Evolutionary conservation across 495 filamentous ascomycete genomes (phyloP), one percentile per base, ranked within the genome.

Genomic region (Trypethelium eluteriae): DNA sequence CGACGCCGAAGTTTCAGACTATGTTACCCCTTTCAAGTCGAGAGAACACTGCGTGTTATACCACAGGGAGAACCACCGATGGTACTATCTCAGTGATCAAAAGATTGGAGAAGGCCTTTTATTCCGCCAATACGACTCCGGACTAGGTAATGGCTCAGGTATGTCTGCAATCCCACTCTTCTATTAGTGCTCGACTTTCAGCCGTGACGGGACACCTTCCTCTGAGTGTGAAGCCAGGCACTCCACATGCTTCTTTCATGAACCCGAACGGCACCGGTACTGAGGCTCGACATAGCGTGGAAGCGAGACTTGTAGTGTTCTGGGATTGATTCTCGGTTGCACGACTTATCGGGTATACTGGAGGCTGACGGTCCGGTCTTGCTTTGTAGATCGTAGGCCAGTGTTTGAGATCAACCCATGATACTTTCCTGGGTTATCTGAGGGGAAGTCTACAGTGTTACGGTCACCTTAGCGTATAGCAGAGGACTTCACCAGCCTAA

Each of bases 71-170:
- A 25, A 14, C 5, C 49, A 53, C 5, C 11, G 49, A 18, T 53
- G 49, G 49, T 53, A 53, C 49, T 53, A 53, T 53, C 49, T 53
- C 18, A 53, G 49, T 25, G 18, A 25, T 5, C 49, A 53, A 18
- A 2, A 9, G 1, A 25, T 5, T 14, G 11, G 5, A 53, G 49
- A 53, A 25, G 49, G 11, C 18, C 49, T 53, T 18, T 5, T 53
- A 25, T 53, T 53, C 49, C 49, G 49, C 49, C 49, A 53, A n/a
- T 25, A 53, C n/a, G 49, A 53, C 18, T 53, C 49, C 18, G 49
- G 11, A n/a, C 49, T 53, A 16, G 49, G 49, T 25, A 5, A 25
- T 25, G 49, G 49, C 18, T 53, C 49, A 25, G 49, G 49, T 53
- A n/a, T n/a, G 49, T 53, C 49, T 53, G 11, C 41, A 14, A 44